A percentile compares a stretch with the other conserved stretches of the same genome.
These are phyloP conservation scores for Ganoderma lingzhi DNA, from an alignment of 1,284 basidiomycete species.

Conservation along the genomic window DNA sequence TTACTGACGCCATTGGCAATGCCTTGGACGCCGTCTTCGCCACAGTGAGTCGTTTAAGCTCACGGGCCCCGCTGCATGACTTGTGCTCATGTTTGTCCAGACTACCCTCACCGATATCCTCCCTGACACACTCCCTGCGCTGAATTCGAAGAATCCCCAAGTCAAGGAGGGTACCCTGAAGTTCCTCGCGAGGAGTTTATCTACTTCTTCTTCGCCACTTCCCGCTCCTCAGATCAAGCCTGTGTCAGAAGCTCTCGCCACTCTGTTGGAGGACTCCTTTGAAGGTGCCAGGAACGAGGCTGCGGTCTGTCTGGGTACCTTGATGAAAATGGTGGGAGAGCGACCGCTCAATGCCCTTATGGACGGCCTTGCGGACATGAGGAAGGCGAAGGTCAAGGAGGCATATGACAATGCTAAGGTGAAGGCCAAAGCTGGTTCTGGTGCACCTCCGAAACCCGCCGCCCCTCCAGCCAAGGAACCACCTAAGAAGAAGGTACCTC, in stretches of 20 bases:
- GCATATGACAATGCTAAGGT: constrained; percentile 90
- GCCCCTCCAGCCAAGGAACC: constrained; percentile 50
- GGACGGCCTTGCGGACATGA: constrained; percentile 88
- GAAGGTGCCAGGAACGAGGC: constrained; percentile 94
- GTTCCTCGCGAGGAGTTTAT: constrained; percentile 86
- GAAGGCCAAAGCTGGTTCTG: constrained; percentile 79
- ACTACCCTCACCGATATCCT: constrained; percentile 85
- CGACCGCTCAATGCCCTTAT: constrained; percentile 89
- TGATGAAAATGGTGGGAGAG: constrained; percentile 99
- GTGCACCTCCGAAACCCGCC: constrained; percentile 54
- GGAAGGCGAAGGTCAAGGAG: constrained; percentile 95
- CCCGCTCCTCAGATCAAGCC: constrained; percentile 84
- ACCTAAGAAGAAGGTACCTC: constrained; percentile 55
- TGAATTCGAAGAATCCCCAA: constrained; percentile 95
- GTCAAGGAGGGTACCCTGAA: constrained; percentile 95
- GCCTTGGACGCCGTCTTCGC: constrained; percentile 92
- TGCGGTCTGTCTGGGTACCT: constrained; percentile 86
- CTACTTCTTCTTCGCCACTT: constrained; percentile 74
- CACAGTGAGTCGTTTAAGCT: constrained; percentile 58
- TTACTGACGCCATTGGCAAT: constrained; percentile 89
- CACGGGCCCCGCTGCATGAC: constrained; percentile 2
- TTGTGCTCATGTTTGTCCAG: constrained; percentile 52
- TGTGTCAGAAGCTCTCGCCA: constrained; percentile 81
- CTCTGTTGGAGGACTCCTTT: constrained; percentile 87
- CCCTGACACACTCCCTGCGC: constrained; percentile 81